Evolutionary conservation across 2,329 filamentous ascomycete genomes (phyloP).

Genomic region (Davidsoniella australis): DNA sequence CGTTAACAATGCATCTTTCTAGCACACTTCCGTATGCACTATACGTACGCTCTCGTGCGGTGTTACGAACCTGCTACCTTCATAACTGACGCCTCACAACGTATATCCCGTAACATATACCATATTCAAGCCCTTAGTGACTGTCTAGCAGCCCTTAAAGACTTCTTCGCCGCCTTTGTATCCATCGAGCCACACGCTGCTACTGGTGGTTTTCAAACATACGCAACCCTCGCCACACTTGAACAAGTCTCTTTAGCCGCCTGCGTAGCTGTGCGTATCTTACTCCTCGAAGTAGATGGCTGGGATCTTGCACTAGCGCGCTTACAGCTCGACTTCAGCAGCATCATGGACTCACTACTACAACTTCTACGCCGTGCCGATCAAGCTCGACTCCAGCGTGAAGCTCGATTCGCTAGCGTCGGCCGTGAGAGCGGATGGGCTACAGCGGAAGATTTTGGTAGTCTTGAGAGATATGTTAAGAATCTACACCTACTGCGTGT

Average conservation of each 20-base stretch:
- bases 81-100: slow-evolving; percentile 16
- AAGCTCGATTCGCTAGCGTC: slow-evolving; percentile 10
- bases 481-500: slow-evolving; percentile 11
- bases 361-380: slow-evolving; percentile 10
- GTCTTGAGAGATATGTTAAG: slow-evolving; percentile 11
- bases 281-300: slow-evolving; percentile 13
- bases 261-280: slow-evolving; percentile 12
- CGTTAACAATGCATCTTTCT: not conserved
- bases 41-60: slow-evolving; percentile 22
- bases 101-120: slow-evolving; percentile 17
- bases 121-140: slow-evolving; percentile 21
- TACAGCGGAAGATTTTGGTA: slow-evolving; percentile 11
- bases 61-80: slow-evolving; percentile 25
- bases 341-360: slow-evolving; percentile 11
- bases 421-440: slow-evolving; percentile 5
- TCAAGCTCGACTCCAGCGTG: slow-evolving; percentile 8
- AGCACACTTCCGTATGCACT: slow-evolving; percentile 18
- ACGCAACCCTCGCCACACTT: slow-evolving; percentile 11
- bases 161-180: slow-evolving; percentile 20
- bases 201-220: slow-evolving; percentile 12
- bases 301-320: slow-evolving; percentile 12
- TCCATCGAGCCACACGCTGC: slow-evolving; percentile 16
- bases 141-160: slow-evolving; percentile 20
- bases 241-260: slow-evolving; percentile 11
- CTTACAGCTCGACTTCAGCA: slow-evolving; percentile 12